A percentile compares a stretch with the other conserved stretches of the same genome.
Conservation (phyloP, 2,329 filamentous ascomycete species). For the Xylaria sp. region DNA sequence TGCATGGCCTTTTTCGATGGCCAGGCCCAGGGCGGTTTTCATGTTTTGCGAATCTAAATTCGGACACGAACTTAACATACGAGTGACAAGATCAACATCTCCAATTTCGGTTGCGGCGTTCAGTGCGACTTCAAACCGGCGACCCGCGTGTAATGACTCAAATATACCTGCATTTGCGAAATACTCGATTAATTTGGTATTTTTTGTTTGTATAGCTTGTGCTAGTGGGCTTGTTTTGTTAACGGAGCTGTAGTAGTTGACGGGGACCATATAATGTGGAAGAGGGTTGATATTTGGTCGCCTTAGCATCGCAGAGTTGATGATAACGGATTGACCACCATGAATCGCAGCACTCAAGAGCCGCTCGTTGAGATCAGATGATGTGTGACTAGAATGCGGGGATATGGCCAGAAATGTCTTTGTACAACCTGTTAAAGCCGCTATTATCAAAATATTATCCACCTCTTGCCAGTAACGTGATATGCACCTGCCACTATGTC, state of each 20-base stretch:
- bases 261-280: too few species aligned
- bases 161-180: background rate
- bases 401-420: slow-evolving; percentile 2
- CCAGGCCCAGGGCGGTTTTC: background rate
- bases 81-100: background rate
- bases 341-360: slow-evolving; percentile 9
- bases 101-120: background rate
- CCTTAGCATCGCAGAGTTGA: slow-evolving; percentile 3
- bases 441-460: background rate
- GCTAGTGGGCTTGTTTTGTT: background rate
- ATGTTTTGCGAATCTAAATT: background rate
- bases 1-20: background rate
- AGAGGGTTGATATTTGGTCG: slow-evolving; percentile 11
- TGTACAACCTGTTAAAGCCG: background rate
- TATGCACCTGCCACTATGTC: background rate
- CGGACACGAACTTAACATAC: slow-evolving; percentile 12
- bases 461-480: background rate
- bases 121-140: background rate
- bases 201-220: background rate
- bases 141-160: background rate
- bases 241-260: background rate
- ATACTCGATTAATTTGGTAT: background rate
- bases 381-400: background rate
- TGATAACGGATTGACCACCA: slow-evolving; percentile 3
- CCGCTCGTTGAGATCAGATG: background rate